Evolutionary conservation across 306 rosid species (phyloP).

Genomic region (Malus fusca): DNA sequence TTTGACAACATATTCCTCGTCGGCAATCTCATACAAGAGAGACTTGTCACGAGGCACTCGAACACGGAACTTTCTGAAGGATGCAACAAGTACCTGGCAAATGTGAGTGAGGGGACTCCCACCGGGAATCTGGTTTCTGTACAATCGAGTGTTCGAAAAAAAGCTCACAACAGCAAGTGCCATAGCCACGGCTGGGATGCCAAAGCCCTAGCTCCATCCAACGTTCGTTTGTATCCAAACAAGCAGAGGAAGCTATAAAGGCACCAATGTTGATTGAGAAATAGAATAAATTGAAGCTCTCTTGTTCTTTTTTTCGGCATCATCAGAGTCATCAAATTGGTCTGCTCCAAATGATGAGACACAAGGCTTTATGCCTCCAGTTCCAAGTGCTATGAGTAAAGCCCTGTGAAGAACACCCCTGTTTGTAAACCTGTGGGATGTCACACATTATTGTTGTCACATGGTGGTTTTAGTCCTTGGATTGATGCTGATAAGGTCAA

Average conservation of each 20-base stretch:
- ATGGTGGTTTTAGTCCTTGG: slow-evolving; percentile 16
- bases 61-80: slow-evolving; percentile 1
- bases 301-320: slow-evolving; percentile 11
- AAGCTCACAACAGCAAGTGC: slow-evolving; percentile 21
- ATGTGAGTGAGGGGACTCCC: slow-evolving; percentile 23
- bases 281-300: slow-evolving; percentile 18
- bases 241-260: slow-evolving; percentile 18
- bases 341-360: slow-evolving; percentile 16
- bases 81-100: slow-evolving; percentile 20
- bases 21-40: slow-evolving; percentile 13
- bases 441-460: slow-evolving; percentile 6
- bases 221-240: slow-evolving; percentile 23
- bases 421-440: slow-evolving; percentile 7
- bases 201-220: slow-evolving; percentile 23
- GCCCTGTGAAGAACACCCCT: slow-evolving; percentile 11
- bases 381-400: slow-evolving; percentile 20
- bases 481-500: slow-evolving; percentile 19
- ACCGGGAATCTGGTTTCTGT: slow-evolving; percentile 18
- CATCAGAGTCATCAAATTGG: slow-evolving; percentile 17
- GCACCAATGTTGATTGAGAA: slow-evolving; percentile 20
- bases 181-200: slow-evolving; percentile 19
- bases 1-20: slow-evolving; percentile 8
- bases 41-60: slow-evolving; percentile 11
- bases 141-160: slow-evolving; percentile 14
- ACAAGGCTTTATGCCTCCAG: slow-evolving; percentile 15